Base-by-base conservation (phyloP, 495 filamentous ascomycete species). In the Immersiella caudata region DNA sequence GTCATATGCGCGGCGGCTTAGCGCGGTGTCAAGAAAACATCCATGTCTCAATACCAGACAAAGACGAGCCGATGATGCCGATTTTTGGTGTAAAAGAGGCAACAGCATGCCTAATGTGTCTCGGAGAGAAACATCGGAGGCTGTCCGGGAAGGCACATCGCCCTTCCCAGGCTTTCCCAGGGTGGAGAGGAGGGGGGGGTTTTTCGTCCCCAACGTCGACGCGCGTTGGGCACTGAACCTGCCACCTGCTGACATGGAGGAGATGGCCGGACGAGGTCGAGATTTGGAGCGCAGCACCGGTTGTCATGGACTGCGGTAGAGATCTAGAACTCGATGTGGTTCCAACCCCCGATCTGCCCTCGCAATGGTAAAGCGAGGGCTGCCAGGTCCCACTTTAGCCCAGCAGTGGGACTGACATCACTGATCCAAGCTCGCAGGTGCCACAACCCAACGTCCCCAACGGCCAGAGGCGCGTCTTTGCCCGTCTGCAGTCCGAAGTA, bases 11-110 rank as follows among this genome's bases (percentile, higher is more conserved):
- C 40, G 11, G 40, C 40, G 40, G 40, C 40, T 46, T 14, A 46
- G 40, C 40, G 40, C 40, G 16, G 40, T 18, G 40, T 46, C 16
- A 12, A 18, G 40, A 50, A 46, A 46, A 46, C 35, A 58, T 54
- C 16, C 57, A 46, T 46, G 60, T 62, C 60, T 62, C 60, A 64
- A 55, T 33, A 40, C 63, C 63, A 46, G 63, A 65, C 51, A 65
- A 26, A 57, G 52, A 65, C 26, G 46, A 51, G 62, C 20, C 50
- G 25, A 33, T 25, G 50, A 57, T 40, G 63, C 22, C 3, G 18
- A 4, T 26, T n/a, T 26, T 26, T 33, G 22, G 21, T 16, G 27
- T 26, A 52, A 24, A 49, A 25, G 25, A 27, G 50, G 25, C 61
- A 25, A 21, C 24, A 35, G 25, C 46, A 63, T 63, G 61, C 51